Evolutionary conservation across 164 flowering plant genomes (phyloP).

Genomic region (Hamamelis virginiana): DNA sequence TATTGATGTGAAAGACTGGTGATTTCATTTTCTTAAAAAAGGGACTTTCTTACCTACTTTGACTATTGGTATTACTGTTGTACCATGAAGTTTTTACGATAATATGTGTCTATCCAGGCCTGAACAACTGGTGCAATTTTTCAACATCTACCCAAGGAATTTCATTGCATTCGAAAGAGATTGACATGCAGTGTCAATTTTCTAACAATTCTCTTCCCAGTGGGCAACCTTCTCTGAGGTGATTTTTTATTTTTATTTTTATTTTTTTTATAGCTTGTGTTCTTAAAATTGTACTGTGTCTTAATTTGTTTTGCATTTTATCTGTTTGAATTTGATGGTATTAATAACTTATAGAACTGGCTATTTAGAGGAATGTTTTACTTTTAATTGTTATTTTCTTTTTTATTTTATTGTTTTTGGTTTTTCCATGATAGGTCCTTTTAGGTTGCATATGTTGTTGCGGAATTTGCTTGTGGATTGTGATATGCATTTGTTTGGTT

Average conservation of each 20-base stretch:
- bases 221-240: conserved; percentile 37
- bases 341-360: too few relatives aligned
- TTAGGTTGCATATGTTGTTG: too few relatives aligned
- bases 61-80: conserved; percentile 1
- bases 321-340: not conserved
- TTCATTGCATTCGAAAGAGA: conserved; percentile 22
- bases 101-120: conserved; percentile 25
- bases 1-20: not conserved
- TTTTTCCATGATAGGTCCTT: too few relatives aligned
- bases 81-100: not conserved
- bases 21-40: not conserved
- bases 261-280: not conserved
- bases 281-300: not conserved
- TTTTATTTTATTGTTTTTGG: too few relatives aligned
- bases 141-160: conserved; percentile 22
- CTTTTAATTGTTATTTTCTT: too few relatives aligned
- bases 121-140: conserved; percentile 22
- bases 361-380: too few relatives aligned
- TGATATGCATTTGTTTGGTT: too few relatives aligned
- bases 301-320: not conserved
- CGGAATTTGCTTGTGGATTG: too few relatives aligned
- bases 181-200: conserved; percentile 19
- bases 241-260: too few relatives aligned
- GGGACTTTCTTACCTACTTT: not conserved
- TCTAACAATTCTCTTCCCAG: conserved; percentile 14